Conservation (phyloP, 23 red algal genomes). For the Gracilaria vermiculophylla region DNA sequence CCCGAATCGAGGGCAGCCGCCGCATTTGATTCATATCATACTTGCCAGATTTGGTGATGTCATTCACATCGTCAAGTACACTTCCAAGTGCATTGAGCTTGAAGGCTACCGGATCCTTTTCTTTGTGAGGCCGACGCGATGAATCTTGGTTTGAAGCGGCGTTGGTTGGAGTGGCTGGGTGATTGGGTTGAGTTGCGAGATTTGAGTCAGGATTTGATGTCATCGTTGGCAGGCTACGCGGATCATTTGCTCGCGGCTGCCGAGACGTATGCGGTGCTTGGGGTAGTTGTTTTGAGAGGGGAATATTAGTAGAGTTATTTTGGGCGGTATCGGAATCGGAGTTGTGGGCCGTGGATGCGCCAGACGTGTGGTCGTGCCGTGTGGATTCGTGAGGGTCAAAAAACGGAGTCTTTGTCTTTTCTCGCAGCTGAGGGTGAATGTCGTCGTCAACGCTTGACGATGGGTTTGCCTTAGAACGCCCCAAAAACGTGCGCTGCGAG, state of each 20-base stretch:
- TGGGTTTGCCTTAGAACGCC: neutral
- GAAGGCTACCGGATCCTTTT: neutral
- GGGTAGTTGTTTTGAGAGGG: neutral
- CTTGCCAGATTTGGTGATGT: constrained; percentile 17
- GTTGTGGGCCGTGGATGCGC: neutral
- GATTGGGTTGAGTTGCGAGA: neutral
- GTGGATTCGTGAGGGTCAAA: neutral
- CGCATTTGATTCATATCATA: constrained; percentile 40
- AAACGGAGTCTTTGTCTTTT: constrained; percentile 23
- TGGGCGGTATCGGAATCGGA: neutral
- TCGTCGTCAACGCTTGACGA: neutral
- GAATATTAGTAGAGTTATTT: constrained; percentile 21
- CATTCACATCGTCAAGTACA: constrained; percentile 5
- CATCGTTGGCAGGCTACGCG: too few relatives aligned
- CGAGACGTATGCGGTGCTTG: neutral
- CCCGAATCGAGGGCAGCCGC: neutral
- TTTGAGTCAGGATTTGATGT: neutral
- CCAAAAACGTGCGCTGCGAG: neutral
- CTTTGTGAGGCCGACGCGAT: neutral
- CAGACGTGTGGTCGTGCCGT: neutral
- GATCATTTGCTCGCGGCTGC: neutral
- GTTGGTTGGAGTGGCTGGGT: neutral
- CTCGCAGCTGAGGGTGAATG: neutral
- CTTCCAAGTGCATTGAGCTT: neutral
- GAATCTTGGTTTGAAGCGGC: neutral